Percentiles rank a stretch among this genome's conserved stretches.
phyloP scores from a whole-genome alignment of 2,329 filamentous ascomycete species.

The Zasmidium cellare region DNA sequence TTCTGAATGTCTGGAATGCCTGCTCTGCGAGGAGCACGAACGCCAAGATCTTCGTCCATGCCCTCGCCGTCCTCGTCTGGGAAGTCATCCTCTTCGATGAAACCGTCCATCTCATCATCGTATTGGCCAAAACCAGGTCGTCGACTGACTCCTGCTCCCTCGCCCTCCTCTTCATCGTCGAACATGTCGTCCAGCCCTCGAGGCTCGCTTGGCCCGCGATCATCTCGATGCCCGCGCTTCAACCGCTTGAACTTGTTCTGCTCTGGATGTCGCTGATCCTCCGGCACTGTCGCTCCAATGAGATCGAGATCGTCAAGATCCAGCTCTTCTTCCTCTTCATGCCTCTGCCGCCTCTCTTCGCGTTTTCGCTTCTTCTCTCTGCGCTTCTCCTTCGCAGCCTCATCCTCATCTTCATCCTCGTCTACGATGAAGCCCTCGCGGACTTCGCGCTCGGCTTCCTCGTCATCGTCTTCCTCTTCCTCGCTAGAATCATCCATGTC shows the following conservation, averaged over 20 bases:
- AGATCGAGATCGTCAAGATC: constrained; percentile 96
- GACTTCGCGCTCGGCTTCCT: constrained; percentile 79
- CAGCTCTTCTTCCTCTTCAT: constrained; percentile 75
- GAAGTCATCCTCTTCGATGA: constrained; percentile 94
- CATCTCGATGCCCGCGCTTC: constrained; percentile 83
- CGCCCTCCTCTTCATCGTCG: constrained; percentile 81
- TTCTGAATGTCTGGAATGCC: constrained; percentile 72
- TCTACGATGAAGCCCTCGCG: constrained; percentile 92
- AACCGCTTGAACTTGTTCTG: constrained; percentile 92
- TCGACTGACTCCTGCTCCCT: constrained; percentile 48
- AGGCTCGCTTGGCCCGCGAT: constrained; percentile 60
- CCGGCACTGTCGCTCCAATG: constrained; percentile 79
- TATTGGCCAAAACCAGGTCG: constrained; percentile 48
- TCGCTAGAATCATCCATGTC: constrained; percentile 81
- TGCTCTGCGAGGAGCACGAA: constrained; percentile 75
- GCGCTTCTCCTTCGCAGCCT: constrained; percentile 57
- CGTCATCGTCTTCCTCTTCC: constrained; percentile 82
- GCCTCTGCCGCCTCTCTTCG: constrained; percentile 61
- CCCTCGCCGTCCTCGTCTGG: constrained; percentile 78
- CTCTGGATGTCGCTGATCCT: constrained; percentile 64
- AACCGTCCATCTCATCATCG: constrained; percentile 81
- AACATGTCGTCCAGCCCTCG: constrained; percentile 90
- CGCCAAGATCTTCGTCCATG: constrained; percentile 82
- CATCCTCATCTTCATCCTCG: constrained; percentile 82
- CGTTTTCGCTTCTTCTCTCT: constrained; percentile 75